Percentiles rank a stretch among this genome's conserved stretches.
These are phyloP conservation scores for Cadophora luteo-olivacea DNA, from an alignment of 2,329 filamentous ascomycete species.

Conservation along the genomic window DNA sequence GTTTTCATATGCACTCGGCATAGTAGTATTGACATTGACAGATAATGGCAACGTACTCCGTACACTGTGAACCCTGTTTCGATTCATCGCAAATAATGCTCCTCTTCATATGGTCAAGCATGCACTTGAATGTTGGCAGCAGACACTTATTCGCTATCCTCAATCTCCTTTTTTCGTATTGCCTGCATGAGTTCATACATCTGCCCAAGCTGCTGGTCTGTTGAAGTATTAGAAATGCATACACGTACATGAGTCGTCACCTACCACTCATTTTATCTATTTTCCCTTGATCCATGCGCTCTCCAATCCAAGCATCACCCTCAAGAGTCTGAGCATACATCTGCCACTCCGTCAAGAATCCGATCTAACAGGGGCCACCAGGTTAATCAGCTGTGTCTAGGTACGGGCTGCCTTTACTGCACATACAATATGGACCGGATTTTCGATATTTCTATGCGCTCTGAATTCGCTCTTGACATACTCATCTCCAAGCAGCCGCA, in stretches of 20 bases:
- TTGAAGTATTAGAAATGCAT: not conserved
- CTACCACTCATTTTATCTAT: slow-evolving; percentile 93
- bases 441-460: slow-evolving; percentile 82
- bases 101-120: no score
- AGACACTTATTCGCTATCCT: slow-evolving; percentile 27
- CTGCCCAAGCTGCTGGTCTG: slow-evolving; percentile 92
- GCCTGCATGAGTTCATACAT: slow-evolving; percentile 93
- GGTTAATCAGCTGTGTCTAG: slow-evolving; percentile 24
- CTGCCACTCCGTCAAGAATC: slow-evolving; percentile 97
- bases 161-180: slow-evolving; percentile 57
- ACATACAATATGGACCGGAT: slow-evolving; percentile 86
- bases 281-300: slow-evolving; percentile 82
- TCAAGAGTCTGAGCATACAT: slow-evolving; percentile 92
- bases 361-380: slow-evolving; percentile 66
- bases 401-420: no score
- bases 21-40: no score
- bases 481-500: slow-evolving; percentile 85
- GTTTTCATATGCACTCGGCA: no score
- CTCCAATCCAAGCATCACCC: slow-evolving; percentile 83
- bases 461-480: slow-evolving; percentile 95
- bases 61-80: no score
- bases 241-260: slow-evolving; percentile 42
- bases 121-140: not conserved
- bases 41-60: no score
- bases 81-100: no score